phyloP scores from a whole-genome alignment of 2,329 filamentous ascomycete genomes.

The Corynespora cassiicola region DNA sequence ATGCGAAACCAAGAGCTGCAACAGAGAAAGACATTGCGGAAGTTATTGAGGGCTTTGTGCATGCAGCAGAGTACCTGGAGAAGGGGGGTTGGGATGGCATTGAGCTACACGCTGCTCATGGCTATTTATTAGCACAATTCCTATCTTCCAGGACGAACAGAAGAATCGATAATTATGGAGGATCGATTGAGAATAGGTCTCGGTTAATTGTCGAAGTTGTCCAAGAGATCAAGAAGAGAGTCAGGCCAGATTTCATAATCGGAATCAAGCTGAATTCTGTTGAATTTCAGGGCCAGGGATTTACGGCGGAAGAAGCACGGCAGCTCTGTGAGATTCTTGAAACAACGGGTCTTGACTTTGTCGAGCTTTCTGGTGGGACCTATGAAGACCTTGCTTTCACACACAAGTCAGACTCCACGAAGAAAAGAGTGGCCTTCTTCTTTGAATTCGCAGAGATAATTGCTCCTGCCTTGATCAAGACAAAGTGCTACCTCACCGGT shows the following conservation, averaged over 20 bases:
- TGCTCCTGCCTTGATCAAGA: conserved; percentile 55
- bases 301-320: conserved; percentile 55
- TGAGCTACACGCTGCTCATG: conserved; percentile 47
- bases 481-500: conserved; percentile 63
- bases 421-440: conserved; percentile 63
- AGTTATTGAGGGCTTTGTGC: conserved; percentile 57
- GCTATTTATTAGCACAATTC: conserved; percentile 48
- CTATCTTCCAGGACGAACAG: conserved; percentile 42
- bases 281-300: conserved; percentile 58
- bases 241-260: conserved; percentile 46
- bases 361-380: conserved; percentile 66
- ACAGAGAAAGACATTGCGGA: conserved; percentile 58
- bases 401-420: conserved; percentile 58
- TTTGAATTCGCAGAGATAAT: conserved; percentile 63
- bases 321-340: conserved; percentile 55
- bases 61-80: conserved; percentile 65
- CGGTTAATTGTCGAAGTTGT: conserved; percentile 44
- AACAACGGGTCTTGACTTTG: conserved; percentile 56
- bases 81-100: conserved; percentile 63
- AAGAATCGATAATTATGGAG: conserved; percentile 45
- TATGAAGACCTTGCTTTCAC: conserved; percentile 59
- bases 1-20: conserved; percentile 56
- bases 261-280: conserved; percentile 62
- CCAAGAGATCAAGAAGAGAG: conserved; percentile 34
- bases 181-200: conserved; percentile 42